Evolutionary conservation across 169 alveolate species (phyloP).

Genomic region (Cyclospora cayetanensis): DNA sequence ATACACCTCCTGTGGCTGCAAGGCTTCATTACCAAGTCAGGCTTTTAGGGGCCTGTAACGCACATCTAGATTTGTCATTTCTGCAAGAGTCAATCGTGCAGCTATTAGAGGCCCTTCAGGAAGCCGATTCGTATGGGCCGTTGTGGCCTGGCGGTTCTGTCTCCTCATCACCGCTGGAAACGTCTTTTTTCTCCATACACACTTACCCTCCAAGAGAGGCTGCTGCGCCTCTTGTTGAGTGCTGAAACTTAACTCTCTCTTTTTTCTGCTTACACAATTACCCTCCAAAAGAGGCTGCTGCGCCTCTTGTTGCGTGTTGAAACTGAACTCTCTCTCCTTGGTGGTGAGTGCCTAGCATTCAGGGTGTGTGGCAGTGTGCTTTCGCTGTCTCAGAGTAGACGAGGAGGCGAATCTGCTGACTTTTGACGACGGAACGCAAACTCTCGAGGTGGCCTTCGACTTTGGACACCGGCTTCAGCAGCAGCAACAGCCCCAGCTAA

Average conservation of each 20-base stretch:
- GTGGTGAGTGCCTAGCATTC: background rate
- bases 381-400: background rate
- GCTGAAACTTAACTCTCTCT: background rate
- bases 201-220: no score
- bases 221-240: no score
- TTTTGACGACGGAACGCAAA: background rate
- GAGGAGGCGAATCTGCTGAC: background rate
- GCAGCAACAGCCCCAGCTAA: background rate
- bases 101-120: no score
- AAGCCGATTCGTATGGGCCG: no score
- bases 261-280: background rate
- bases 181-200: background rate
- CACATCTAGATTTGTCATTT: no score
- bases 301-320: background rate
- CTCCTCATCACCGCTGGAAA: no score
- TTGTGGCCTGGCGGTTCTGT: no score
- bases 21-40: conserved; percentile 6
- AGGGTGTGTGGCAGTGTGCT: background rate
- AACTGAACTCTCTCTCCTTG: background rate
- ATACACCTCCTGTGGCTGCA: conserved; percentile 13
- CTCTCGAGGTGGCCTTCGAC: background rate
- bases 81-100: no score
- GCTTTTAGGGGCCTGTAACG: no score
- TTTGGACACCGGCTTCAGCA: conserved; percentile 2
- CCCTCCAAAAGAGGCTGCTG: no score